Evolutionary conservation across 192 early-diverging fungal genomes (phyloP), one percentile per base, ranked within the genome.

Genomic region (Umbelopsis isabellina): DNA sequence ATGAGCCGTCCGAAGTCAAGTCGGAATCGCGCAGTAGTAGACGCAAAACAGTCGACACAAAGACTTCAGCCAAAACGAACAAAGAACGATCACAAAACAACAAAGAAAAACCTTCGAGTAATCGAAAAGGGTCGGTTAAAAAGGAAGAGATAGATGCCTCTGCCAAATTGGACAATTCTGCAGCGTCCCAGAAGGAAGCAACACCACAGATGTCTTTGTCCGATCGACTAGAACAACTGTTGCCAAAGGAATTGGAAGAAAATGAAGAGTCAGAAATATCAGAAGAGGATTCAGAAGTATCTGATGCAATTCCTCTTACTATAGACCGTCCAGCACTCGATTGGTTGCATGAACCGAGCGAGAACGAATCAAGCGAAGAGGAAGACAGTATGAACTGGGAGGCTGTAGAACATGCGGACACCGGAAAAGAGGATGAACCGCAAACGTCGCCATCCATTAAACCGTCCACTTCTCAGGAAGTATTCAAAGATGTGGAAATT

Each of bases 311-410:
- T 35, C 55, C 55, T 18, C 0, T n/a, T 16, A 61, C 30, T 12
- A 61, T 61, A 61, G 55, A 61, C 4, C 55, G 55, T 25, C 25
- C 12, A 16, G 25, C 55, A 12, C 13, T 61, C 12, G 13, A 25
- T 16, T 61, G 67, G 9, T 44, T 25, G 7, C 50, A 66, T 46
- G 74, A 69, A 22, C 49, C 46, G 22, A 33, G 41, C 25, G 64
- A 64, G 11, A 23, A 66, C 0, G 46, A 68, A 1, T 65, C 58
- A 0, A 50, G 52, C 5, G 68, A 69, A 15, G 65, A 72, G 22
- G 68, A 73, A n/a, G 80, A 84, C 15, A 74, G 72, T 27, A 74
- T 76, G 25, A 82, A 84, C 20, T 86, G 83, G 83, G 83, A 84
- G 46, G 80, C 77, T 18, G 80, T 86, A 1, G 47, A 71, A 1